Conservation (phyloP, 805 yeast species). For the Metschnikowia drakensbergensis region DNA sequence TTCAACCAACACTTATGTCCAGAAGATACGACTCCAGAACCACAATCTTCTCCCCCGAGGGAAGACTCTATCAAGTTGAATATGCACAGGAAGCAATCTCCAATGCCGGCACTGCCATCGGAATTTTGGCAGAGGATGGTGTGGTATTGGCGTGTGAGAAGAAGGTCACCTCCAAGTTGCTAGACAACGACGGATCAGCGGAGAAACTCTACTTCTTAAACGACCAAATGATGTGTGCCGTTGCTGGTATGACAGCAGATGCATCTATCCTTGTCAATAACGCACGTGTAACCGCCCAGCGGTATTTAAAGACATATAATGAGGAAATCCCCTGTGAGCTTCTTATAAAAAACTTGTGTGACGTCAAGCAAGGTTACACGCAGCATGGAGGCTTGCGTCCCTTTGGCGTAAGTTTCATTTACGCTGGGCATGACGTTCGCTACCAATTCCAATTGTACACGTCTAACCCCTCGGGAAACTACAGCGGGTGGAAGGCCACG, state of each 20-base stretch:
- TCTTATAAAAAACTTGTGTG: constrained; percentile 84
- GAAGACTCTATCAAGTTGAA: constrained; percentile 94
- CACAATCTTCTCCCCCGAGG: constrained; percentile 98
- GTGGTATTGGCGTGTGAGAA: constrained; percentile 96
- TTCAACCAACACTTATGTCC: constrained; percentile 45
- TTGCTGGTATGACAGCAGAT: constrained; percentile 97
- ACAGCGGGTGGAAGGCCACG: constrained; percentile 98
- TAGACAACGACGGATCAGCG: constrained; percentile 90
- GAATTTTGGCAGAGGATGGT: constrained; percentile 74
- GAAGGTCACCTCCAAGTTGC: constrained; percentile 85
- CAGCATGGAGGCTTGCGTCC: constrained; percentile 99
- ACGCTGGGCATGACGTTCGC: constrained; percentile 91
- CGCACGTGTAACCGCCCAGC: constrained; percentile 83
- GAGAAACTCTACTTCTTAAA: constrained; percentile 87
- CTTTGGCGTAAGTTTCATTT: constrained; percentile 93
- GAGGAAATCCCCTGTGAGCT: constrained; percentile 93
- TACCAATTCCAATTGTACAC: constrained; percentile 90
- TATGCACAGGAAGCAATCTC: constrained; percentile 91
- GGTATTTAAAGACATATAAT: constrained; percentile 77
- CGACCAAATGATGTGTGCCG: constrained; percentile 83
- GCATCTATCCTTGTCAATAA: constrained; percentile 85
- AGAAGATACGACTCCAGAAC: constrained; percentile 99
- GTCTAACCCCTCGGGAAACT: constrained; percentile 96
- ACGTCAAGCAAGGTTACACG: constrained; percentile 95
- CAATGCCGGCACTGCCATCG: constrained; percentile 80